Conservation (phyloP, 768 basidiomycete genomes). For the Phanerochaete carnosa region DNA sequence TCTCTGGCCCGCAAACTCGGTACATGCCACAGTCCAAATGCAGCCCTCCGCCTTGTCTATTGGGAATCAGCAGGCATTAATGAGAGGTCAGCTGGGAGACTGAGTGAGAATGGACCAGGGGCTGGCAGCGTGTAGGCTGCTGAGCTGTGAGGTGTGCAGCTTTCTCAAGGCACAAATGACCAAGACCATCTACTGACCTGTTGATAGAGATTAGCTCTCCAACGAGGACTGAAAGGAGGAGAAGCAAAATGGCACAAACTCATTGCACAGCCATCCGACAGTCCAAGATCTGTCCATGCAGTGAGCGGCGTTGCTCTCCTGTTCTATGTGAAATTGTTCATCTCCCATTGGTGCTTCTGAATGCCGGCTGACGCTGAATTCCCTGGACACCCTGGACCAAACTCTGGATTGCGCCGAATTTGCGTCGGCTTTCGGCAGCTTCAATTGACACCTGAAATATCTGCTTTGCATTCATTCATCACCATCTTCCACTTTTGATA, state of each 20-base stretch:
- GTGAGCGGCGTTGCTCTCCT: constrained; percentile 40
- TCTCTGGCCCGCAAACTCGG: too few species aligned
- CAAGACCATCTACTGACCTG: too few species aligned
- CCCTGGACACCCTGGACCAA: constrained; percentile 65
- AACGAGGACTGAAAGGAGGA: too few species aligned
- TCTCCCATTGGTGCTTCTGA: constrained; percentile 65
- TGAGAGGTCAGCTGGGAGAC: too few species aligned
- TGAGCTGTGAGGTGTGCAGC: too few species aligned
- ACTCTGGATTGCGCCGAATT: constrained; percentile 65
- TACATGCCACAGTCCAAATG: too few species aligned
- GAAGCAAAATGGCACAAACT: constrained; percentile 62
- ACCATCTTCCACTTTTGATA: constrained; percentile 43
- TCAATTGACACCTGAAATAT: constrained; percentile 88
- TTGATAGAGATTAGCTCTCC: too few species aligned
- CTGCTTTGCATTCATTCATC: constrained; percentile 71
- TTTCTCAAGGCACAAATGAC: too few species aligned
- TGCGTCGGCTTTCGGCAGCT: constrained; percentile 79
- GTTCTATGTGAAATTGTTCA: background rate
- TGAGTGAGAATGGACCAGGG: too few species aligned
- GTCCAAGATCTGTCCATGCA: constrained; percentile 77
- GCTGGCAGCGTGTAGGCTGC: too few species aligned
- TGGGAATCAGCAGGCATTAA: too few species aligned
- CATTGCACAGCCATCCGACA: constrained; percentile 78
- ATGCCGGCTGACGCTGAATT: constrained; percentile 75
- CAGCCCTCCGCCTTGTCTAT: too few species aligned